Evolutionary conservation across 2,329 filamentous ascomycete genomes (phyloP).

Genomic region (Aureobasidium subglaciale): DNA sequence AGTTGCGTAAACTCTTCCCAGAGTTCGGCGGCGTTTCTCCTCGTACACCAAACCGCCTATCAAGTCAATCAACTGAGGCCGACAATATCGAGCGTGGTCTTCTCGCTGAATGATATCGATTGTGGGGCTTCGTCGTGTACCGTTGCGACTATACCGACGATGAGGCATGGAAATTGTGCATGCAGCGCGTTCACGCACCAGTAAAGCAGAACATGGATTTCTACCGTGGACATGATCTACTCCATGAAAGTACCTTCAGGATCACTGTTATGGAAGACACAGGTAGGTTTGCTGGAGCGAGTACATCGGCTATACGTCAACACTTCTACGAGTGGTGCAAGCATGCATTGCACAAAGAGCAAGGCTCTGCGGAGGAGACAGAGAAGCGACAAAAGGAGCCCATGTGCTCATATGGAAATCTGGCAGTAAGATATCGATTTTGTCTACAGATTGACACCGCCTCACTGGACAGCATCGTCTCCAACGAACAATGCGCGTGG

Average conservation of each 20-base stretch:
- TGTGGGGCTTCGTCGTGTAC: conserved; percentile 20
- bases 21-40: not conserved
- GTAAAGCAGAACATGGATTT: conserved; percentile 4
- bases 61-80: not conserved
- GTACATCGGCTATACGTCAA: conserved; percentile 13
- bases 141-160: conserved; percentile 18
- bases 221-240: conserved; percentile 27
- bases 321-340: conserved; percentile 17
- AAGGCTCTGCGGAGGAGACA: not conserved
- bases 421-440: not conserved
- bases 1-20: no score
- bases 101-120: conserved; percentile 9
- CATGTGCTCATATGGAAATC: not conserved
- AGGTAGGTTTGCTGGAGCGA: conserved; percentile 14
- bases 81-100: not conserved
- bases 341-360: conserved; percentile 10
- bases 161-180: conserved; percentile 16
- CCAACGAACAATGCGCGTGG: not conserved
- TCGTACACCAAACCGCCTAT: not conserved
- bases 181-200: conserved; percentile 9
- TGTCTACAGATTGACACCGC: not conserved
- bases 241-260: conserved; percentile 34
- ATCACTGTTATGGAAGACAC: conserved; percentile 32
- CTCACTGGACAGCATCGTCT: not conserved
- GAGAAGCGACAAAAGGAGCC: not conserved